A percentile compares a stretch with the other conserved stretches of the same genome.
These are phyloP conservation scores for Agaricales sp. DNA, from an alignment of 1,284 basidiomycete genomes.

Conservation along the genomic window DNA sequence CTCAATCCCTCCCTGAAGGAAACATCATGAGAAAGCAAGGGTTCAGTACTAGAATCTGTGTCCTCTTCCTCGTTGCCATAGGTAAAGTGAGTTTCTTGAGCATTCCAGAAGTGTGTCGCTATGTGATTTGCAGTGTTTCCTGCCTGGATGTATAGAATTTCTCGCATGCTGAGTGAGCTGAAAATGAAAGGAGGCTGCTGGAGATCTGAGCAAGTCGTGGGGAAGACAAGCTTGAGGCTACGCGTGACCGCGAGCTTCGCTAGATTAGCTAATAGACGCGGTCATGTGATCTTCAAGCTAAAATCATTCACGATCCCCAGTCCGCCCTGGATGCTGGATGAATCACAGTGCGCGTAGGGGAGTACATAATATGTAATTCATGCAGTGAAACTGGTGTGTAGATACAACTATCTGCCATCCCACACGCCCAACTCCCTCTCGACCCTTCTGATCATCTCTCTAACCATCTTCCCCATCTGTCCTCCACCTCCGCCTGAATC, in stretches of 20 bases:
- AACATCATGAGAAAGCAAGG: conserved; percentile 38
- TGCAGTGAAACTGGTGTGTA: too few species aligned
- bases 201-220: too few species aligned
- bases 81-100: conserved; percentile 60
- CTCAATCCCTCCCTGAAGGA: conserved; percentile 56
- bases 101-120: conserved; percentile 75
- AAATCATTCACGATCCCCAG: too few species aligned
- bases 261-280: too few species aligned
- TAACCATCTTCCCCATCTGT: conserved; percentile 43
- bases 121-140: conserved; percentile 55
- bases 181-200: too few species aligned
- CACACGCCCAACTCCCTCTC: conserved; percentile 65
- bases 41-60: conserved; percentile 26
- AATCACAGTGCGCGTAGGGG: too few species aligned
- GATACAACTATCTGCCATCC: too few species aligned
- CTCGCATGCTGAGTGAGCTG: conserved; percentile 64
- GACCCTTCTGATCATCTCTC: conserved; percentile 42
- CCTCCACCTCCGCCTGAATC: conserved; percentile 56
- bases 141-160: conserved; percentile 70
- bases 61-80: conserved; percentile 20
- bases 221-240: too few species aligned
- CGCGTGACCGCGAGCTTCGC: too few species aligned
- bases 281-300: too few species aligned
- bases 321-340: too few species aligned
- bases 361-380: too few species aligned